Evolutionary conservation across 768 basidiomycete species (phyloP), one percentile per base, ranked within the genome.

Genomic region (Suillus subalutaceus): DNA sequence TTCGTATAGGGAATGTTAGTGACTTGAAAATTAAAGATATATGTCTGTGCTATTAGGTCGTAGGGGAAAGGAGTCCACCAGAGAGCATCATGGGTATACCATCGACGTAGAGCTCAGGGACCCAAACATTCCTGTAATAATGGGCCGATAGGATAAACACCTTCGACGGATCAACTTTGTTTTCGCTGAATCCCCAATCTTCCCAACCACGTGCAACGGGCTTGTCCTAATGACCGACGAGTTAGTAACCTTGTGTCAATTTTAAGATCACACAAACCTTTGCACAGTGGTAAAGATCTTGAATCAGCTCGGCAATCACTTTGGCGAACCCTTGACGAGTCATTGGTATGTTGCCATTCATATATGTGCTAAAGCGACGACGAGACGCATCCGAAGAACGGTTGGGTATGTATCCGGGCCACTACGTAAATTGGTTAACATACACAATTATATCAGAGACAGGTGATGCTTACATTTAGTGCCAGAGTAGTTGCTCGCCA

Each of bases 91-190:
- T 44, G 7, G 13, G 13, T 23, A 15, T 15, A 16, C 69, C 66
- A 4, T 72, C 67, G 66, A 76, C 70, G 48, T 77, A 75, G 62
- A 76, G 48, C 43, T 76, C 75, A 38, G 75, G 75, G 4, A 75
- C 56, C 75, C 75, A 76, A 6, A 66, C 46, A n/a, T 68, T 70
- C n/a, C 65, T 63, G 58, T 77, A 77, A 57, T 75, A 72, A 64
- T 76, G 75, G 3, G 71, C 38, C 37, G 72, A 70, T 0, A 77
- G 44, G 13, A 76, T 48, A 13, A 68, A 67, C 9, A 77, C 41
- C 15, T 73, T 72, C 12, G 61, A 35, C 2, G 44, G 32, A 9
- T 62, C 65, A n/a, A 75, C 69, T 48, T 66, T 68, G 64, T 72
- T 68, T 9, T 62, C 18, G 15, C 67, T 64, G 8, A 62, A 15